Percentiles rank a stretch among this genome's conserved stretches.
Evolutionary conservation across 805 yeast species (phyloP).

Genomic region (Saturnispora halmiae): DNA sequence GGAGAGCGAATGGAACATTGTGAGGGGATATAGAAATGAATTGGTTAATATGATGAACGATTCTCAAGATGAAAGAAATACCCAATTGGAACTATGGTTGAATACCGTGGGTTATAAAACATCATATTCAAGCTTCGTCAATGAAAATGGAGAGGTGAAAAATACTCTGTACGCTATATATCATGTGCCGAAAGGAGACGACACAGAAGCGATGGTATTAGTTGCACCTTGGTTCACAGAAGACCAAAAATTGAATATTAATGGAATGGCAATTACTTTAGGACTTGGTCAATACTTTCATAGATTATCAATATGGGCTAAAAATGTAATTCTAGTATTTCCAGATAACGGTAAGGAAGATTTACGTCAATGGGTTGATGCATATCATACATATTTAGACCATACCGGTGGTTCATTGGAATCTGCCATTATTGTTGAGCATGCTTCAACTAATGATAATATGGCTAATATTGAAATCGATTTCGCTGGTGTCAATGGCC

Average conservation of each 20-base stretch:
- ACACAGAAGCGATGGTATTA: slow-evolving; percentile 88
- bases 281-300: slow-evolving; percentile 73
- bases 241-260: slow-evolving; percentile 57
- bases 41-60: slow-evolving; percentile 32
- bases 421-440: slow-evolving; percentile 80
- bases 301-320: slow-evolving; percentile 90
- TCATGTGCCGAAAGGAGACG: slow-evolving; percentile 93
- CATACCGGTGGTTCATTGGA: slow-evolving; percentile 91
- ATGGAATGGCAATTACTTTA: slow-evolving; percentile 67
- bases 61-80: slow-evolving; percentile 33
- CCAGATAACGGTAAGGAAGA: slow-evolving; percentile 64
- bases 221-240: slow-evolving; percentile 80
- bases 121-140: slow-evolving; percentile 28
- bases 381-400: slow-evolving; percentile 78
- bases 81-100: slow-evolving; percentile 48
- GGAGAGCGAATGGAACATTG: slow-evolving; percentile 88
- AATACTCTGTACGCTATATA: slow-evolving; percentile 58
- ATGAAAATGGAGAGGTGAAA: slow-evolving; percentile 17
- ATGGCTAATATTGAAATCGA: slow-evolving; percentile 65
- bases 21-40: slow-evolving; percentile 74
- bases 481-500: slow-evolving; percentile 91
- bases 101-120: slow-evolving; percentile 66
- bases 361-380: slow-evolving; percentile 83
- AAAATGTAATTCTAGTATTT: slow-evolving; percentile 79
- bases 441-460: slow-evolving; percentile 51